phyloP scores from a whole-genome alignment of 306 rosid species.

The Trichosanthes cucumerina region DNA sequence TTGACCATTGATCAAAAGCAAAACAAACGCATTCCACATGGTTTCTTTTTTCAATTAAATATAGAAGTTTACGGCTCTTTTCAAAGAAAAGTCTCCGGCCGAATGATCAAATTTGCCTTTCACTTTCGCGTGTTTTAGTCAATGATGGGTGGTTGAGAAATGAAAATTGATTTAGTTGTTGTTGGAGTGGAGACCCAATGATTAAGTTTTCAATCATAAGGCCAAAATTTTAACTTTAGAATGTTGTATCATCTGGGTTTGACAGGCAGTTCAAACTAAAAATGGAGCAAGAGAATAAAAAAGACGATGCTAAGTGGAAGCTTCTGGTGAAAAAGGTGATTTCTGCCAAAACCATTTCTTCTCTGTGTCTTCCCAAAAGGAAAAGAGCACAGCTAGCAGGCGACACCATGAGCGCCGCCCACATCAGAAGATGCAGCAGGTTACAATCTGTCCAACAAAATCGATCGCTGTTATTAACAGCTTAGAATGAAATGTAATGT shows the following conservation, averaged over 20 bases:
- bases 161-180: neutral
- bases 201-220: neutral
- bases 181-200: neutral
- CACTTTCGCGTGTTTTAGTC: neutral
- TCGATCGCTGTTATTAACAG: neutral
- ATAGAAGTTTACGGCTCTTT: neutral
- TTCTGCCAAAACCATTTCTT: conserved; percentile 12
- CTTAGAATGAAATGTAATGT: neutral
- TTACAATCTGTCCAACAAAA: neutral
- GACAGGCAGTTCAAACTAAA: conserved; percentile 34
- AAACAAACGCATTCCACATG: neutral
- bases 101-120: neutral
- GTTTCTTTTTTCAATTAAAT: neutral
- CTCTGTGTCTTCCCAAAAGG: neutral
- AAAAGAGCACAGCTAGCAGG: neutral
- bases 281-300: conserved; percentile 31
- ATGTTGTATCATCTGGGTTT: neutral
- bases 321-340: conserved; percentile 35
- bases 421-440: neutral
- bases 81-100: neutral
- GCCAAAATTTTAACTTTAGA: neutral
- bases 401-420: neutral
- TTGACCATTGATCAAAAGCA: neutral
- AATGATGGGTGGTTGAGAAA: neutral
- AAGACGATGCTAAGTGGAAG: conserved; percentile 37